Conservation (phyloP, 176 grass and related monocot species). For the Phoenix dactylifera region DNA sequence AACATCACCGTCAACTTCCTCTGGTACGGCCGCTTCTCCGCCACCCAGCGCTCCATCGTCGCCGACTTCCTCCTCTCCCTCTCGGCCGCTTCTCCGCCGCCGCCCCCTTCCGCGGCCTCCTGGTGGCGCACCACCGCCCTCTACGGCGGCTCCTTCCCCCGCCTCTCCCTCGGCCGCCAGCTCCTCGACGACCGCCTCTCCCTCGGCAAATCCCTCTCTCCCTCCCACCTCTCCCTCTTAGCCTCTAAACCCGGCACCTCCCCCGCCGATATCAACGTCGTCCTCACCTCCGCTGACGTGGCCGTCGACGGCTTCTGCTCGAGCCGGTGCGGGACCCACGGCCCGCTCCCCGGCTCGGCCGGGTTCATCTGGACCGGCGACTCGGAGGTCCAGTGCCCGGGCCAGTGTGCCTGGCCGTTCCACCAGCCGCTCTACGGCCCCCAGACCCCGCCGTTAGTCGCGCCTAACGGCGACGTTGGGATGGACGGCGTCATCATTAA, state of each 20-base stretch:
- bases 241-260: not conserved
- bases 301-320: slow-evolving; percentile 40
- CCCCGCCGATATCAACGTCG: slow-evolving; percentile 17
- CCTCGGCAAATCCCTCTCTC: slow-evolving; percentile 22
- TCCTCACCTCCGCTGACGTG: slow-evolving; percentile 34
- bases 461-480: slow-evolving; percentile 39
- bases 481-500: slow-evolving; percentile 42
- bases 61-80: slow-evolving; percentile 43
- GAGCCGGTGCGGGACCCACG: slow-evolving; percentile 35
- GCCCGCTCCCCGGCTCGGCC: slow-evolving; percentile 7
- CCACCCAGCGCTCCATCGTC: slow-evolving; percentile 33
- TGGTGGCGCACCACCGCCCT: slow-evolving; percentile 41
- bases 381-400: slow-evolving; percentile 32
- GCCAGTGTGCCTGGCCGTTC: slow-evolving; percentile 69
- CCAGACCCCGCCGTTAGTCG: slow-evolving; percentile 14
- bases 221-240: slow-evolving; percentile 22
- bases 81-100: not conserved
- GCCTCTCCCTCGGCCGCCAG: slow-evolving; percentile 10
- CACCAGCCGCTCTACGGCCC: slow-evolving; percentile 29
- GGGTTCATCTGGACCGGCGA: slow-evolving; percentile 47
- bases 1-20: slow-evolving; percentile 27
- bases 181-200: slow-evolving; percentile 21
- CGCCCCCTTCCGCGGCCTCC: slow-evolving; percentile 17
- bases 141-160: not conserved
- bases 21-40: slow-evolving; percentile 36